Conservation (phyloP, 495 filamentous ascomycete genomes). For the Talaromyces adpressus region DNA sequence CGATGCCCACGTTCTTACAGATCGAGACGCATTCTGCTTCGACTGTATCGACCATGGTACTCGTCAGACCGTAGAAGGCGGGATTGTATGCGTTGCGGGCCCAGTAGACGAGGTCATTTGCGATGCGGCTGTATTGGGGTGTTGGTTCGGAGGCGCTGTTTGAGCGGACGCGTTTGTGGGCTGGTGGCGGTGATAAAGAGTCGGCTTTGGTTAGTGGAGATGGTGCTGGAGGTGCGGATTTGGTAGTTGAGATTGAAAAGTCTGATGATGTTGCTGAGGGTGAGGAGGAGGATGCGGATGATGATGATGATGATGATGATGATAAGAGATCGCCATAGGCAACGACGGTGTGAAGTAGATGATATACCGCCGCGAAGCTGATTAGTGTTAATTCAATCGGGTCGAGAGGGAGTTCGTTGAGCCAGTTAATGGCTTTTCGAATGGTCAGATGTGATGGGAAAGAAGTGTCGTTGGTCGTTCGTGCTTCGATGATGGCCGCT, state of each 20-base stretch:
- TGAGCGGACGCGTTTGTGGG: slow-evolving; percentile 3
- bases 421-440: slow-evolving; percentile 36
- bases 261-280: background rate
- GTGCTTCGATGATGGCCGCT: slow-evolving; percentile 53
- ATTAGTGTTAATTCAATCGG: slow-evolving; percentile 56
- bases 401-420: slow-evolving; percentile 38
- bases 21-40: slow-evolving; percentile 34
- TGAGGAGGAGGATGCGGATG: background rate
- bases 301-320: slow-evolving; percentile 11
- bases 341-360: slow-evolving; percentile 53
- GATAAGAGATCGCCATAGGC: slow-evolving; percentile 44
- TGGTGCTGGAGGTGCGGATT: background rate
- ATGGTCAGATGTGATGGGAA: slow-evolving; percentile 33
- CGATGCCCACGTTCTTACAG: slow-evolving; percentile 31
- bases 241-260: background rate
- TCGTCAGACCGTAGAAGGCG: slow-evolving; percentile 38
- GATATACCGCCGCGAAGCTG: slow-evolving; percentile 70
- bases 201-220: slow-evolving; percentile 16
- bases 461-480: slow-evolving; percentile 25
- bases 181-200: slow-evolving; percentile 17
- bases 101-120: slow-evolving; percentile 40
- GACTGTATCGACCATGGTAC: slow-evolving; percentile 28
- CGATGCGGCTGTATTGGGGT: slow-evolving; percentile 30
- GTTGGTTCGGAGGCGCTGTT: slow-evolving; percentile 5
- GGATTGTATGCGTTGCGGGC: slow-evolving; percentile 42